phyloP scores from a whole-genome alignment of 139 green algal genomes.

The Tetratostichococcus sp. region DNA sequence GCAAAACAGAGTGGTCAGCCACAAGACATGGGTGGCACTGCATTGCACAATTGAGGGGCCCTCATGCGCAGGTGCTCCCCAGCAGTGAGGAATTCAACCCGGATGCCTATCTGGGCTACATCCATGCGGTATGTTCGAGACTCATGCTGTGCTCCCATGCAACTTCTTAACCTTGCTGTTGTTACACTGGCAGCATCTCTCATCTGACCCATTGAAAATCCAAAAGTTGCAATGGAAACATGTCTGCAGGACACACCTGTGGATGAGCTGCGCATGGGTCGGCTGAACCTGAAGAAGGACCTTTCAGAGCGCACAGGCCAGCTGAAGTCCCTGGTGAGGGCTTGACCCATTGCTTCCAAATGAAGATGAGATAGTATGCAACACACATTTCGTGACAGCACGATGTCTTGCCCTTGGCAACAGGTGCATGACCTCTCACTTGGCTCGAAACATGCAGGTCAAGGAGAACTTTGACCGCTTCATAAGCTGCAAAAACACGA shows the following conservation, averaged over 20 bases:
- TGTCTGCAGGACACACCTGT: conserved; percentile 40
- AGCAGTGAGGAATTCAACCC: conserved; percentile 50
- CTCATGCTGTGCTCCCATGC: too few relatives aligned
- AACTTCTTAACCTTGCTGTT: too few relatives aligned
- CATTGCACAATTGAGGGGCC: background rate
- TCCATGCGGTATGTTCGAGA: conserved; percentile 36
- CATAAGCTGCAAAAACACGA: conserved; percentile 84
- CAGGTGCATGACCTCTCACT: too few relatives aligned
- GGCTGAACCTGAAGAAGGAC: conserved; percentile 47
- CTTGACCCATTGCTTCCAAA: too few relatives aligned
- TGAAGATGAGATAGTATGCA: too few relatives aligned
- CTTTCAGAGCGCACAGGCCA: conserved; percentile 70
- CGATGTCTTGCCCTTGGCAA: too few relatives aligned
- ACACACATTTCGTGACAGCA: too few relatives aligned
- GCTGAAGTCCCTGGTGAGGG: conserved; percentile 70
- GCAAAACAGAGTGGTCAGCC: too few relatives aligned
- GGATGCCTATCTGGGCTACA: conserved; percentile 38
- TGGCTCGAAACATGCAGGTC: conserved; percentile 37
- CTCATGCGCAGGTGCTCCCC: conserved; percentile 33
- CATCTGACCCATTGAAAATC: too few relatives aligned
- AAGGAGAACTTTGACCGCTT: conserved; percentile 93
- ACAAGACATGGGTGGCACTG: too few relatives aligned
- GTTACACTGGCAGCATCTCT: too few relatives aligned
- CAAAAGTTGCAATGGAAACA: too few relatives aligned
- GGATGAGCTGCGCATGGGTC: conserved; percentile 53